These are phyloP conservation scores for Penicillium waksmanii DNA, from an alignment of 495 filamentous ascomycete genomes.

Conservation along the genomic window DNA sequence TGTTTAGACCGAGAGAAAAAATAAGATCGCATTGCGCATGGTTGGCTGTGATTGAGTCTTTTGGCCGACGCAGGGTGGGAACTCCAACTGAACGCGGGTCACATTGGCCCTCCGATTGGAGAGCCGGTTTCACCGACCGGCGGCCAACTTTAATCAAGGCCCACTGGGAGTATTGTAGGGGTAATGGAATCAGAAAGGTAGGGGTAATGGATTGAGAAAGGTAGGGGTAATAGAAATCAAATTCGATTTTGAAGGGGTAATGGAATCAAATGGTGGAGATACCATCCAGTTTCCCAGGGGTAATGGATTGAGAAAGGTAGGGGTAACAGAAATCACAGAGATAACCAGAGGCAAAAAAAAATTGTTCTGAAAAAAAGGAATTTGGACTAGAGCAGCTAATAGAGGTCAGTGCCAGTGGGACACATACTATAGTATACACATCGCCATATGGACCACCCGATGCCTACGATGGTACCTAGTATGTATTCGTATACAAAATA, in stretches of 20 bases:
- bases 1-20: not conserved
- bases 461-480: no score
- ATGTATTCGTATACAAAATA: no score
- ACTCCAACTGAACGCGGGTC: constrained; percentile 22
- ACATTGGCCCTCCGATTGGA: constrained; percentile 20
- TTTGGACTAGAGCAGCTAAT: no score
- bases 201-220: constrained; percentile 1
- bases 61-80: constrained; percentile 21
- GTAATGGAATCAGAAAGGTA: constrained; percentile 2
- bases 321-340: not conserved
- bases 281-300: not conserved
- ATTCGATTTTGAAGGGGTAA: not conserved
- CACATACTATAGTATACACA: no score
- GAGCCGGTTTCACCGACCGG: constrained; percentile 7
- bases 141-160: constrained; percentile 21
- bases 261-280: not conserved
- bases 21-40: not conserved
- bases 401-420: no score
- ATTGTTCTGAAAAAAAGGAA: not conserved
- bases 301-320: constrained; percentile 6
- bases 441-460: no score
- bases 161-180: constrained; percentile 8
- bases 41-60: constrained; percentile 30
- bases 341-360: not conserved
- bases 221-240: constrained; percentile 1